A percentile compares a stretch with the other conserved stretches of the same genome.
Evolutionary conservation across 768 basidiomycete genomes (phyloP).

Genomic region (Exsudoporus frostii): DNA sequence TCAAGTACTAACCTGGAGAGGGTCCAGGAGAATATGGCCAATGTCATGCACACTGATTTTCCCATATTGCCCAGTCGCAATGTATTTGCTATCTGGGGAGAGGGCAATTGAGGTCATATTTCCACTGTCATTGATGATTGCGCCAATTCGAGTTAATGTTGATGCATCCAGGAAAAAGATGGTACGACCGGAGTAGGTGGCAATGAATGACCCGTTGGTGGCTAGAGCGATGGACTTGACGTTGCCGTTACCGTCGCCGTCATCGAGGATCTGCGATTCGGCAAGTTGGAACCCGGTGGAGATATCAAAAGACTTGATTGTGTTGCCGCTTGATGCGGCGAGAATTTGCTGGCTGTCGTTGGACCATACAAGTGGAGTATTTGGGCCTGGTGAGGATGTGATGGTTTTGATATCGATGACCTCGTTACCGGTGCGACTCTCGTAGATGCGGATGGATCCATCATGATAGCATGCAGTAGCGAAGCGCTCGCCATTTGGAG

Average conservation of each 20-base stretch:
- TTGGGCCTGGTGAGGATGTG: fast-evolving
- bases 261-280: neutral
- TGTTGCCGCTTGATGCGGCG: neutral
- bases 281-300: neutral
- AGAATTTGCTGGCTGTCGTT: neutral
- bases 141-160: neutral
- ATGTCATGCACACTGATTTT: neutral
- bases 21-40: neutral
- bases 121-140: neutral
- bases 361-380: neutral
- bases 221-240: neutral
- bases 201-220: neutral
- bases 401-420: neutral
- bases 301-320: neutral
- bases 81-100: neutral
- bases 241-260: neutral
- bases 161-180: neutral
- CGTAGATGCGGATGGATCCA: neutral
- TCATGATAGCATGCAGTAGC: fast-evolving
- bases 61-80: neutral
- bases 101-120: neutral
- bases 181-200: neutral
- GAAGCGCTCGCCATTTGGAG: neutral
- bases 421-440: neutral
- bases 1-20: neutral